phyloP scores from a whole-genome alignment of 352 stramenopile species.

The Phytophthora crassamura region DNA sequence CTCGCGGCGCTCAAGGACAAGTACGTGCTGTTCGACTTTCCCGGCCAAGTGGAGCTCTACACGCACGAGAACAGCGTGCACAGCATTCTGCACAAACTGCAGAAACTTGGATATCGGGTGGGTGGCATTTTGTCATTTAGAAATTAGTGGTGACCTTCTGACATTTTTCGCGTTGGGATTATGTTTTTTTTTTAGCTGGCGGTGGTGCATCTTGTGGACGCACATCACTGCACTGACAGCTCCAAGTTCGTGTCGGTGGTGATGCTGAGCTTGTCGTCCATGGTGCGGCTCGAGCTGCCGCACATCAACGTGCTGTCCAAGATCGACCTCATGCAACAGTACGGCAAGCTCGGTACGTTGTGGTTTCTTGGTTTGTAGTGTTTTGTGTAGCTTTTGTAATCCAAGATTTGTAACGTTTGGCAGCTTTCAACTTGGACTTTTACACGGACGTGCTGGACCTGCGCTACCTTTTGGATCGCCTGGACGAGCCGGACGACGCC shows the following conservation, averaged over 20 bases:
- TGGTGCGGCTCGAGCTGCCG: conserved; percentile 97
- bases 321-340: conserved; percentile 97
- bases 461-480: conserved; percentile 79
- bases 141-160: conserved; percentile 11
- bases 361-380: neutral
- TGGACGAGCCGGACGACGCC: conserved; percentile 72
- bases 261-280: conserved; percentile 97
- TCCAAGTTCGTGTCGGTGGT: conserved; percentile 98
- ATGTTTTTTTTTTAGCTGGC: conserved; percentile 60
- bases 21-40: conserved; percentile 99
- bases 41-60: conserved; percentile 99
- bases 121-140: neutral
- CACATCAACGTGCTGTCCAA: conserved; percentile 99
- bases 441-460: conserved; percentile 90
- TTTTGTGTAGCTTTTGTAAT: neutral
- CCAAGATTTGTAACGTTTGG: neutral
- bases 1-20: conserved; percentile 90
- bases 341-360: conserved; percentile 76
- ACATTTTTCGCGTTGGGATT: neutral
- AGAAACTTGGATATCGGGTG: conserved; percentile 90
- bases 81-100: conserved; percentile 94
- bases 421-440: conserved; percentile 89
- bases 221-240: conserved; percentile 93
- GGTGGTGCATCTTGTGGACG: conserved; percentile 96
- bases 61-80: conserved; percentile 98